Evolutionary conservation across 768 basidiomycete genomes (phyloP), one percentile per base, ranked within the genome.

Genomic region (Pleurotus ostreatus): DNA sequence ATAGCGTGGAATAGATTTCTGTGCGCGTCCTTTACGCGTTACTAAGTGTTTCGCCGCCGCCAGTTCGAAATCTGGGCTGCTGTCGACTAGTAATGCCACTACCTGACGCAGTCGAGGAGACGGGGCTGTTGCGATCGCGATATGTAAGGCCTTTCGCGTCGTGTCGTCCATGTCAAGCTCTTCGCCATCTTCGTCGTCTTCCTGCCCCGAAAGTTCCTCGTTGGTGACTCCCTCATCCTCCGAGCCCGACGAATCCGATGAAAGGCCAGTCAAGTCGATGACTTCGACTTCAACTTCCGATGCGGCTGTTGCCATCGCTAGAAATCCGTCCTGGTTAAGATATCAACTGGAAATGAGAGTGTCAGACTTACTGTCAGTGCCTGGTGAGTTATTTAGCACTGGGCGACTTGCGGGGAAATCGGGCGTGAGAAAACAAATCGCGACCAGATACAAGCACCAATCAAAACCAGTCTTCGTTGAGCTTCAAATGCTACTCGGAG

Each of bases 1-100:
- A 77, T 78, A 81, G 25, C 77, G 74, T 12, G 76, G 69, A 11
- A 76, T 65, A 13, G 77, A 60, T 38, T 68, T 69, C 25, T 65
- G 66, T 40, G 66, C 71, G 38, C 69, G 68, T 38, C 70, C 63
- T 58, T 70, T 68, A 52, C 73, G 61, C 1, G 75, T 73, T 38
- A 82, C 67, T 22, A 83, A 66, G 60, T 79, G 76, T 57, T 67
- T 64, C 12, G 73, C 74, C 12, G 81, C 62, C 4, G 74, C 72
- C 48, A 71, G 70, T 57, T 78, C 75, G 38, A 79, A 70, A 18
- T 66, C 70, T 20, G 75, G 72, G 26, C 75, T 70, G 13, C 69
- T 66, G 44, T 75, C 70, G 20, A 75, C 70, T 16, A 82, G 65
- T 25, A 63, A 57, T 13, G 61, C 67, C 51, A 82, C 51, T 18